Evolutionary conservation across 169 alveolate genomes (phyloP).

Genomic region (Babesia ovis): DNA sequence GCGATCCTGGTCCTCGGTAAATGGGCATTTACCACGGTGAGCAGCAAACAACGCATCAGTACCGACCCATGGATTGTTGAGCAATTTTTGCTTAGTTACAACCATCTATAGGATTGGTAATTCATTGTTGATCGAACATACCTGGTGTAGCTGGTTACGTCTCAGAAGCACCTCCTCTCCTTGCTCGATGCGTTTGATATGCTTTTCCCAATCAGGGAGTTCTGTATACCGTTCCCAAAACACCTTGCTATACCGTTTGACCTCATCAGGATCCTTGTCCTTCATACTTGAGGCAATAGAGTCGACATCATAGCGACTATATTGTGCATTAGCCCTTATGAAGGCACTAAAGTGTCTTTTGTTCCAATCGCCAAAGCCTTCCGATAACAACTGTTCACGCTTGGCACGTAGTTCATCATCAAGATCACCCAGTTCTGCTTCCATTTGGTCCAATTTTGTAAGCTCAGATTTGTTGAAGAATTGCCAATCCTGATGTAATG

Average conservation of each 20-base stretch:
- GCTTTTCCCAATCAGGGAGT: conserved; percentile 70
- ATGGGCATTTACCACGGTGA: conserved; percentile 71
- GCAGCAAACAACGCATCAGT: conserved; percentile 65
- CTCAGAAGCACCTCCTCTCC: conserved; percentile 73
- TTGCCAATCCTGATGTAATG: conserved; percentile 65
- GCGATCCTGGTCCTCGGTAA: conserved; percentile 79
- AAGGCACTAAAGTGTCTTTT: conserved; percentile 66
- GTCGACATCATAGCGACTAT: conserved; percentile 70
- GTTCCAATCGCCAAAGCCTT: conserved; percentile 75
- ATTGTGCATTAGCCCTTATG: conserved; percentile 70
- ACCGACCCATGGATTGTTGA: conserved; percentile 73
- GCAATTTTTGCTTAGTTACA: conserved; percentile 46
- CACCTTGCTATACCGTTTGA: conserved; percentile 53
- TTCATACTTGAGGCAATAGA: conserved; percentile 72
- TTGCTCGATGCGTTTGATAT: conserved; percentile 70
- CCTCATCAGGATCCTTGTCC: conserved; percentile 65
- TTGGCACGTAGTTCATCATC: conserved; percentile 63
- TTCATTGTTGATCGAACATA: background rate
- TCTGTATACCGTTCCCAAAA: conserved; percentile 70
- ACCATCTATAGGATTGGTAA: conserved; percentile 41
- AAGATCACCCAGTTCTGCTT: conserved; percentile 53
- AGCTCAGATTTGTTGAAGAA: conserved; percentile 64
- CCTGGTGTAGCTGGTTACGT: conserved; percentile 71
- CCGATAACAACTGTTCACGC: conserved; percentile 56
- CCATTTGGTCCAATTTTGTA: conserved; percentile 56